Base-by-base conservation (phyloP, 2,329 filamentous ascomycete species). In the Colletotrichum falcatum region DNA sequence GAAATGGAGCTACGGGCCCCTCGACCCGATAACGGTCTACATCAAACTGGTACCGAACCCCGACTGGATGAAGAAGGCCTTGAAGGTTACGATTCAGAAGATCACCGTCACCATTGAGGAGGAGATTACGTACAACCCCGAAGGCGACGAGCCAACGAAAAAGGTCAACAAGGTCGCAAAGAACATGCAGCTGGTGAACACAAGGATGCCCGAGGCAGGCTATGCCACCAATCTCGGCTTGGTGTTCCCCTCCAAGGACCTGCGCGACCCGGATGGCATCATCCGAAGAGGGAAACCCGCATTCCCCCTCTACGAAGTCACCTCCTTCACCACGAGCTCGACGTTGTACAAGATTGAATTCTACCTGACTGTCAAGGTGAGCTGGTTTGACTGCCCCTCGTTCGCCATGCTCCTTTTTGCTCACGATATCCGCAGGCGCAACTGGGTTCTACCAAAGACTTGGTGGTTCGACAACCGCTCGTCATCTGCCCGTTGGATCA, bases 331-430 rank as follows among this genome's bases (percentile, higher is more conserved):
- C 1, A 98, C 96, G 0, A 93, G 93, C 9, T 97, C 94, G 42
- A 95, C 92, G 44, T 87, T 99, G 18, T 99, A 99, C 85, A 98
- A 98, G 82, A 97, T 99, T 79, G 95, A 99, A 82, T 99, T 98
- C 79, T 99, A 95, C 79, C 84, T 98, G 65, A 94, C 90, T 62
- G 94, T 98, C 73, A 98, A 97, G 90, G 95, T 97, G 85, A 5
- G 35, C 7, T 28, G 2, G 16, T 8, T 12, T 3, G 20, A 37
- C 16, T 16, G 51, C 16, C 20, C 11, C 63, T 26, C 20, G 6
- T n/a, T 7, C 53, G 16, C n/a, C 26, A 33, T 74, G 76, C 60
- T 6, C 11, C 11, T 42, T 44, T 44, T 44, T 44, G 58, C 73
- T 66, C 37, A 70, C 26, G 37, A 35, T 26, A 59, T 39, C 46